Evolutionary conservation across 441 rosid species (phyloP).

Genomic region (Euphorbia corollata): DNA sequence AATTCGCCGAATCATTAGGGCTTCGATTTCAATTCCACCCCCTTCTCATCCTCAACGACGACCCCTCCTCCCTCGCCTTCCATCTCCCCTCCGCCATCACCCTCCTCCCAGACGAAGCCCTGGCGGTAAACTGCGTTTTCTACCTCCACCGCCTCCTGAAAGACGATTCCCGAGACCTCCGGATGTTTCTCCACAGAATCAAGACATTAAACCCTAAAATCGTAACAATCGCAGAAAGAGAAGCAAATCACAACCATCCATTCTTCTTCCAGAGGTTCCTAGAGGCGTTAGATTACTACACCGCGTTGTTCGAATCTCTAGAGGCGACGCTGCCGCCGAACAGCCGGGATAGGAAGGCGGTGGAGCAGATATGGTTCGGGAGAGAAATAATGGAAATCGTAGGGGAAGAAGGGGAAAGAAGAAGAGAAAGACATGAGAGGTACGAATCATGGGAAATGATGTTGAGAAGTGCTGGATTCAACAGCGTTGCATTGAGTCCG

Average conservation of each 20-base stretch:
- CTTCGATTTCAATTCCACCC: constrained; percentile 74
- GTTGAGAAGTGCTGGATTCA: constrained; percentile 53
- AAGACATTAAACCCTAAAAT: constrained; percentile 61
- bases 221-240: constrained; percentile 71
- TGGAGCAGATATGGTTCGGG: constrained; percentile 85
- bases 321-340: constrained; percentile 88
- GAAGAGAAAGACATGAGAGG: constrained; percentile 56
- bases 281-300: constrained; percentile 72
- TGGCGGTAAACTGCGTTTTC: constrained; percentile 69
- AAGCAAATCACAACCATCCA: constrained; percentile 63
- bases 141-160: constrained; percentile 55
- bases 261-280: constrained; percentile 57
- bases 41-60: constrained; percentile 45
- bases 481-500: constrained; percentile 62
- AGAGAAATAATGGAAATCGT: constrained; percentile 66
- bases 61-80: constrained; percentile 34
- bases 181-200: constrained; percentile 52
- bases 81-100: constrained; percentile 43
- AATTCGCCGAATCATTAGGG: constrained; percentile 66
- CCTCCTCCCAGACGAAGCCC: constrained; percentile 50
- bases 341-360: constrained; percentile 64
- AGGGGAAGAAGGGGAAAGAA: constrained; percentile 46
- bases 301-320: constrained; percentile 64
- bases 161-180: constrained; percentile 45
- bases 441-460: constrained; percentile 68